Evolutionary conservation across 1,284 basidiomycete genomes (phyloP).

Genomic region (Malassezia pachydermatis): DNA sequence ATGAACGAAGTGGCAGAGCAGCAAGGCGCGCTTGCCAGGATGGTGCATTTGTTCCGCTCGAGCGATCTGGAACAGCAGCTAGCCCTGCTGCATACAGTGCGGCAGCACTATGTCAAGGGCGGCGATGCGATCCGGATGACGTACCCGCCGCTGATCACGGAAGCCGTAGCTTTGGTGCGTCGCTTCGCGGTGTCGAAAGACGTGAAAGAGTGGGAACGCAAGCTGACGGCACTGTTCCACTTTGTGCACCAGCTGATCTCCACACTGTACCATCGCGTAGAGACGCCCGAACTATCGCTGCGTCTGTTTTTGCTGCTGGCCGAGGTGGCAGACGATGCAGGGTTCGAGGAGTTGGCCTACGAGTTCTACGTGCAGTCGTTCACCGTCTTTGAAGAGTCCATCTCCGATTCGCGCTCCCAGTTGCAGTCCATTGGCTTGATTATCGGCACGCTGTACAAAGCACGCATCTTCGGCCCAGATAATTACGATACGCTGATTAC

Average conservation of each 20-base stretch:
- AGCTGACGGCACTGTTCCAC: constrained; percentile 43
- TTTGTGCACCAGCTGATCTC: constrained; percentile 46
- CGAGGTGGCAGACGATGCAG: constrained; percentile 41
- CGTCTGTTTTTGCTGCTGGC: constrained; percentile 41
- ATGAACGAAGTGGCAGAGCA: constrained; percentile 44
- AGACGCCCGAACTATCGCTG: constrained; percentile 41
- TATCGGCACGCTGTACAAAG: constrained; percentile 39
- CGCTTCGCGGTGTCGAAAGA: constrained; percentile 32
- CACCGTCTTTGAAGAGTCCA: constrained; percentile 47
- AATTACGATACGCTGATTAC: constrained; percentile 46
- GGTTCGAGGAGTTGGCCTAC: constrained; percentile 44
- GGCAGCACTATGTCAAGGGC: constrained; percentile 40
- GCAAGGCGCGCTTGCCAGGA: constrained; percentile 43
- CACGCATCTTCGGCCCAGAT: constrained; percentile 39
- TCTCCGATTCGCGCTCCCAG: constrained; percentile 42
- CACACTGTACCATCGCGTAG: constrained; percentile 42
- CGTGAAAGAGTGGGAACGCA: constrained; percentile 34
- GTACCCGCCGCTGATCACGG: constrained; percentile 39
- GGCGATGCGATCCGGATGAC: constrained; percentile 43
- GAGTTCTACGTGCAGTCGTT: constrained; percentile 47
- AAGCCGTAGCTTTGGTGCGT: constrained; percentile 40
- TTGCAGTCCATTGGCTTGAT: constrained; percentile 41
- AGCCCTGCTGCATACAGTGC: constrained; percentile 38
- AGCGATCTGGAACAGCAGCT: constrained; percentile 42
- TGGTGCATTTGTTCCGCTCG: constrained; percentile 44